Base-by-base conservation (phyloP, 108 stramenopile species). In the Parietichytrium sp. region DNA sequence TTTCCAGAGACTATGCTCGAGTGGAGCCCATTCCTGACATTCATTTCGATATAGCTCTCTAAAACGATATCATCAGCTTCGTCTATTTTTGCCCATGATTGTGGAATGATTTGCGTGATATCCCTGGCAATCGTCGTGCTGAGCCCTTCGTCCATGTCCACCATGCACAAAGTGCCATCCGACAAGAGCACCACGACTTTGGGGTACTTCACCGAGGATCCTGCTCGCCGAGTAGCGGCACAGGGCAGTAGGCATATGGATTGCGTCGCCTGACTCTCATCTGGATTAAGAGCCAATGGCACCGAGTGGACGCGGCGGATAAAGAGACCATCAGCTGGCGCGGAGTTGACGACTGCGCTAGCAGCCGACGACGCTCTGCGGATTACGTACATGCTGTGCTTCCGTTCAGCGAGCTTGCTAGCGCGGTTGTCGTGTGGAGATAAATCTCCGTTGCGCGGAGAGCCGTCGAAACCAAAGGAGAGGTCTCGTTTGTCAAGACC, bases 1-100 rank as follows among this genome's bases (percentile, higher is more conserved):
- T n/a, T n/a, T n/a, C n/a, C n/a, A n/a, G n/a, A n/a, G n/a, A n/a
- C n/a, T n/a, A n/a, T n/a, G n/a, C n/a, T n/a, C n/a, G n/a, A n/a
- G n/a, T n/a, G n/a, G n/a, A n/a, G n/a, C n/a, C n/a, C n/a, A n/a
- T n/a, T 33, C 38, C 61, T 33, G 16, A 72, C 61, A 27, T 25
- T 72, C 20, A 23, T 16, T 27, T 72, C 61, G 8, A 72, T 33
- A 7, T 45, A 33, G 20, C 61, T 72, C n/a, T 72, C 61, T 6
- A 72, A 20, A 72, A 72, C 61, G 20, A 72, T 72, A 42, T 72
- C 61, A 20, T 72, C 61, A 25, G 38, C 45, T 3, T 72, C 38
- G 42, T 72, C 61, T n/a, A 72, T 72, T 25, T 72, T 72, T 16
- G 20, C 33, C 61, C 61, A 72, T 6, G 61, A 72, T 25, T 72